A percentile compares a stretch with the other conserved stretches of the same genome.
Evolutionary conservation across 2,329 filamentous ascomycete genomes (phyloP).

Genomic region (Sarocladium kiliense): DNA sequence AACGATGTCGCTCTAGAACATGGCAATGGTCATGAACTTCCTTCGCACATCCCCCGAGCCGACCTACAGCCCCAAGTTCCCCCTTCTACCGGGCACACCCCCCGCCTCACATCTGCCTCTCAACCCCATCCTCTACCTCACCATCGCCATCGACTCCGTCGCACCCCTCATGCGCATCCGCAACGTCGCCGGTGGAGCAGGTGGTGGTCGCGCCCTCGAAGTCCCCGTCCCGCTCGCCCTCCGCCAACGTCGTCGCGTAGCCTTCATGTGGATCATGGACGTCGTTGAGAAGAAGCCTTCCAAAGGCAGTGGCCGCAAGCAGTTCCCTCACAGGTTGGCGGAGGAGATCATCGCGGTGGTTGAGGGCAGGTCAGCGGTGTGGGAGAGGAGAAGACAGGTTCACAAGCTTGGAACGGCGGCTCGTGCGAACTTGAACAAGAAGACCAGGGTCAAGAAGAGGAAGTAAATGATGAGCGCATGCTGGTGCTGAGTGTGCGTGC

Average conservation of each 20-base stretch:
- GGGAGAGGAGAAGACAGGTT: constrained; percentile 72
- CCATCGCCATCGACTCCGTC: constrained; percentile 85
- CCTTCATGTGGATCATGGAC: constrained; percentile 85
- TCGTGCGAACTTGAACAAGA: constrained; percentile 63
- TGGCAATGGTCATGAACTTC: constrained; percentile 75
- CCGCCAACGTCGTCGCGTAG: constrained; percentile 70
- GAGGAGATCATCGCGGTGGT: constrained; percentile 84
- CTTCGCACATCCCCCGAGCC: constrained; percentile 83
- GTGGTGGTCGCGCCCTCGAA: constrained; percentile 80
- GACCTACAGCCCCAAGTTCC: constrained; percentile 62
- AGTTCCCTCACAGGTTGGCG: constrained; percentile 73
- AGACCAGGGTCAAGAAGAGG: constrained; percentile 31
- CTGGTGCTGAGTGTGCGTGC: not conserved
- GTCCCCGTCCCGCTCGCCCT: constrained; percentile 72
- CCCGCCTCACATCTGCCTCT: constrained; percentile 76
- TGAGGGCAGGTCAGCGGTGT: constrained; percentile 77
- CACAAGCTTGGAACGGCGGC: constrained; percentile 79
- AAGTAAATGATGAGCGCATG: constrained; percentile 16
- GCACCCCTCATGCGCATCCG: constrained; percentile 81
- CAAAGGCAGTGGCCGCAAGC: constrained; percentile 62
- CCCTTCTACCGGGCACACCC: constrained; percentile 71
- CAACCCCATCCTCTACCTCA: constrained; percentile 85
- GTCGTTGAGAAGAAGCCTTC: constrained; percentile 74
- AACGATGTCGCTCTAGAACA: constrained; percentile 53
- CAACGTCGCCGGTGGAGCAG: constrained; percentile 69